Percentiles rank a stretch among this genome's conserved stretches.
Evolutionary conservation across 805 yeast genomes (phyloP).

Genomic region (Ogataea naganishii): DNA sequence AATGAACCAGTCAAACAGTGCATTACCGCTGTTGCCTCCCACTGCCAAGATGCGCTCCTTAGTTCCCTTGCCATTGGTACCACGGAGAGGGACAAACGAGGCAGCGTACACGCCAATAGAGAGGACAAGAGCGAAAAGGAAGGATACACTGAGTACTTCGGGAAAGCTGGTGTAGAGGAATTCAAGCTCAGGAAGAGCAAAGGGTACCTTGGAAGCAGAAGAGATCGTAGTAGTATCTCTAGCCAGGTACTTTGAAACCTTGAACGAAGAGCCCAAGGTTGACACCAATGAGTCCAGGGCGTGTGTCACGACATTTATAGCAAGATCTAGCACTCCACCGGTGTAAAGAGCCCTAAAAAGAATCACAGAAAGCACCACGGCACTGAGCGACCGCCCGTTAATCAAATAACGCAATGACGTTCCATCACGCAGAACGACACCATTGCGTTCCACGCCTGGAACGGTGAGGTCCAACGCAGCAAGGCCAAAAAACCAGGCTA

Average conservation of each 20-base stretch:
- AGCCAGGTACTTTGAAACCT: no score
- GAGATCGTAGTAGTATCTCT: no score
- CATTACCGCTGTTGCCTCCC: conserved; percentile 78
- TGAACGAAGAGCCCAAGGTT: no score
- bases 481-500: conserved; percentile 63
- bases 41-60: conserved; percentile 67
- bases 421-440: conserved; percentile 72
- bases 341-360: conserved; percentile 44
- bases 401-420: conserved; percentile 63
- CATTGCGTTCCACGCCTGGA: conserved; percentile 70
- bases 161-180: conserved; percentile 64
- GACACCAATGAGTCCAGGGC: no score
- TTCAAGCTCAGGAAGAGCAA: conserved; percentile 61
- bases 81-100: conserved; percentile 55
- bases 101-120: conserved; percentile 56
- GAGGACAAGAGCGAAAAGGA: conserved; percentile 53
- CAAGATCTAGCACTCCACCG: conserved; percentile 40
- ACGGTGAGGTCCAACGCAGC: conserved; percentile 54
- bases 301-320: no score
- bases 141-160: conserved; percentile 54
- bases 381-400: conserved; percentile 62
- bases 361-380: conserved; percentile 29
- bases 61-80: conserved; percentile 42
- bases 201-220: no score
- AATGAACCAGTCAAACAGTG: conserved; percentile 87